phyloP scores from a whole-genome alignment of 805 yeast genomes.

The Candida xyloterini region DNA sequence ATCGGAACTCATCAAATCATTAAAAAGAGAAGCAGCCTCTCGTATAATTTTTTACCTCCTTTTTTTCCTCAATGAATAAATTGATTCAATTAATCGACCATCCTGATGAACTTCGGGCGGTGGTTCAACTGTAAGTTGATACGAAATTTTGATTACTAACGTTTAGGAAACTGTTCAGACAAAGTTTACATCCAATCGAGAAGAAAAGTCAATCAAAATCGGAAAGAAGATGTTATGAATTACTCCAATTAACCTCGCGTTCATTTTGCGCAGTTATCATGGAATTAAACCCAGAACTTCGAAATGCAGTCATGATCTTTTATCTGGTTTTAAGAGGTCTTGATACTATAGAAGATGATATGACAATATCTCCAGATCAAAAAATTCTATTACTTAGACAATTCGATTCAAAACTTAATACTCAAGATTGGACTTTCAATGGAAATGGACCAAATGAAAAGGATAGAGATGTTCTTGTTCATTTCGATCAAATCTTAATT shows the following conservation, averaged over 20 bases:
- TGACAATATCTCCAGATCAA: slow-evolving; percentile 68
- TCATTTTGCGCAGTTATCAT: slow-evolving; percentile 92
- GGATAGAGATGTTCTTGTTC: slow-evolving; percentile 78
- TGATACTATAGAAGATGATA: slow-evolving; percentile 96
- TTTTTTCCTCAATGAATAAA: slow-evolving; percentile 50
- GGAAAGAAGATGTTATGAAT: slow-evolving; percentile 61
- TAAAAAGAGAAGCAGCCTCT: neutral
- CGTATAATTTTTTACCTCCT: slow-evolving; percentile 2
- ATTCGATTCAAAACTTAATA: slow-evolving; percentile 61
- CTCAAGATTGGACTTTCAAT: slow-evolving; percentile 76
- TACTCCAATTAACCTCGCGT: slow-evolving; percentile 72
- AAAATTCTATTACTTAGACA: slow-evolving; percentile 72
- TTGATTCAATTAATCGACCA: slow-evolving; percentile 56
- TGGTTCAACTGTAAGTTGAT: slow-evolving; percentile 50
- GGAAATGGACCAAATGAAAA: slow-evolving; percentile 74
- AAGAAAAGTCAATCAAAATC: slow-evolving; percentile 39
- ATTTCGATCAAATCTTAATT: slow-evolving; percentile 64
- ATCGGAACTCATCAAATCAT: slow-evolving; percentile 3
- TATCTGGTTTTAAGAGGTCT: slow-evolving; percentile 84
- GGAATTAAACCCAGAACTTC: slow-evolving; percentile 86
- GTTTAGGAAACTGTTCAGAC: slow-evolving; percentile 45
- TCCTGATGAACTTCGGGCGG: slow-evolving; percentile 72
- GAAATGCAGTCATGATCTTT: slow-evolving; percentile 78
- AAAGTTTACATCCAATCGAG: slow-evolving; percentile 49
- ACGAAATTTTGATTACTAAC: slow-evolving; percentile 4